phyloP scores from a whole-genome alignment of 208 protist genomes.

The Wallacemonas sp. region DNA sequence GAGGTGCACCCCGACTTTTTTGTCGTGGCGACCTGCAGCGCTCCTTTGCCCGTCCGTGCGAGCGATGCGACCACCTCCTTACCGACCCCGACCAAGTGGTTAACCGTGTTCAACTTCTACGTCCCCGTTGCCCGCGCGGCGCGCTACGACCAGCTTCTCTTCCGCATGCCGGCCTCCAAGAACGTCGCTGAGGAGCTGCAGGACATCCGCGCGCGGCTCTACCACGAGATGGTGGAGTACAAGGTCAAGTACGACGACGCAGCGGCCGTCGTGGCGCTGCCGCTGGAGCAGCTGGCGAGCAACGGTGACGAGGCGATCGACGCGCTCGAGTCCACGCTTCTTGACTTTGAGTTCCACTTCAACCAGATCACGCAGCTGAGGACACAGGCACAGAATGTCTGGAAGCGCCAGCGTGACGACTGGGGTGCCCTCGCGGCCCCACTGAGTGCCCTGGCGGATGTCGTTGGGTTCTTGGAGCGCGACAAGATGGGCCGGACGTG shows the following conservation, averaged over 20 bases:
- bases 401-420: conserved; percentile 39
- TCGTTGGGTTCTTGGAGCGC: conserved; percentile 51
- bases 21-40: conserved; percentile 33
- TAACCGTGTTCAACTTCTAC: conserved; percentile 31
- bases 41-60: conserved; percentile 12
- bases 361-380: conserved; percentile 39
- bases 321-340: conserved; percentile 46
- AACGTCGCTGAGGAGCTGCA: conserved; percentile 27
- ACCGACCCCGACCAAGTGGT: conserved; percentile 5
- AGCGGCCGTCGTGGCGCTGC: conserved; percentile 26
- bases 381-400: conserved; percentile 44
- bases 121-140: neutral
- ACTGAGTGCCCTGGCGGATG: conserved; percentile 31
- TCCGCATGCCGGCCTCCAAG: conserved; percentile 8
- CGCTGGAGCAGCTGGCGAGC: conserved; percentile 47
- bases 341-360: conserved; percentile 57
- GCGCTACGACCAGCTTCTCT: conserved; percentile 8
- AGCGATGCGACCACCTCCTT: neutral
- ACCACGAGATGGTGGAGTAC: conserved; percentile 23
- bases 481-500: conserved; percentile 67
- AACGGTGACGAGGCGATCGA: conserved; percentile 36
- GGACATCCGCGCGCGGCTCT: conserved; percentile 25
- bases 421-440: conserved; percentile 51
- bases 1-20: conserved; percentile 40
- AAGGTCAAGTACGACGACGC: conserved; percentile 22